A percentile compares a stretch with the other conserved stretches of the same genome.
These are phyloP conservation scores for Marchantia paleacea DNA, from an alignment of 225 moss, liverwort and hornwort species.

Conservation along the genomic window DNA sequence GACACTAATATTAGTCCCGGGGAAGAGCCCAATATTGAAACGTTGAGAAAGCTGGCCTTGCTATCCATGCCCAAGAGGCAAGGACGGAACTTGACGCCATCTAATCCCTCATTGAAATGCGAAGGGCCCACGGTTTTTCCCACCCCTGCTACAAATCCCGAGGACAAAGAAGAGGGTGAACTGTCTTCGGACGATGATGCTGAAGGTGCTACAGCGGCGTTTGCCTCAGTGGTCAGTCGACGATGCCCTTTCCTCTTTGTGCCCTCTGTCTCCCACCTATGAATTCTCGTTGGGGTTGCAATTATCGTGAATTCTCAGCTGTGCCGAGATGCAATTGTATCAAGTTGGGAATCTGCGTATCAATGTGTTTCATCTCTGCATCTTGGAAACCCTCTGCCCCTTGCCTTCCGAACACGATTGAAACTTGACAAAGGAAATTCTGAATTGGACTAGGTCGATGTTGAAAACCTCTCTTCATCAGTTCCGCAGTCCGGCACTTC, in stretches of 20 bases:
- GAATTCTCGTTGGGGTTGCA: constrained; percentile 17
- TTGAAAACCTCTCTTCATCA: background rate
- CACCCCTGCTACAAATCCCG: constrained; percentile 15
- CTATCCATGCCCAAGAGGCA: constrained; percentile 42
- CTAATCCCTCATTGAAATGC: background rate
- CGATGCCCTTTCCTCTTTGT: constrained; percentile 28
- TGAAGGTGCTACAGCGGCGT: constrained; percentile 27
- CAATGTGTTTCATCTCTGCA: background rate
- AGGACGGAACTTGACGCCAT: constrained; percentile 18
- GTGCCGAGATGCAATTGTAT: constrained; percentile 1
- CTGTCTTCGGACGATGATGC: constrained; percentile 47
- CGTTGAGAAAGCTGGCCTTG: constrained; percentile 43
- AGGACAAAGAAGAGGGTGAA: constrained; percentile 55
- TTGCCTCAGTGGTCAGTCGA: constrained; percentile 36
- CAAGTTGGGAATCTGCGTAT: constrained; percentile 15
- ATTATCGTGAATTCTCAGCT: constrained; percentile 25
- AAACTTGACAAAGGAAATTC: background rate
- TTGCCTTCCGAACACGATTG: background rate
- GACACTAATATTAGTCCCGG: constrained; percentile 22
- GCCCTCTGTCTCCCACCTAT: constrained; percentile 18
- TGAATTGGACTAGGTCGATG: background rate
- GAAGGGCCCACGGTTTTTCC: constrained; percentile 20
- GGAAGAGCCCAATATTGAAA: constrained; percentile 38
- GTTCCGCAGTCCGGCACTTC: background rate
- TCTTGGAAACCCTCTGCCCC: background rate